A percentile compares a stretch with the other conserved stretches of the same genome.
Conservation (phyloP, 306 rosid genomes). For the Vigna reflexopilosa region DNA sequence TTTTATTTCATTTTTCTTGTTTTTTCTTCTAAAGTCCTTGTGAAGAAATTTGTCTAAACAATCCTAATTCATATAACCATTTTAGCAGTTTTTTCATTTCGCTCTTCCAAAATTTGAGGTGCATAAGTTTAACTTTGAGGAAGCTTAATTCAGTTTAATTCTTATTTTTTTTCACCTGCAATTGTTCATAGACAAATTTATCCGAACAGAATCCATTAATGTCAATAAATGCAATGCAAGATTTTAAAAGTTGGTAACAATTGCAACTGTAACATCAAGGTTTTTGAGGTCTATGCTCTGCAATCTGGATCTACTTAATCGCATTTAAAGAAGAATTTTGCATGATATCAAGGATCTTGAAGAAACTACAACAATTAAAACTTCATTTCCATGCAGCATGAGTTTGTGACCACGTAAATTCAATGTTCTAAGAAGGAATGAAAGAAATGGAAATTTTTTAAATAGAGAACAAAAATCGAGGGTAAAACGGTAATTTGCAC, state of each 20-base stretch:
- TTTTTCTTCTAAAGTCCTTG: too few relatives aligned
- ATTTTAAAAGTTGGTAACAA: neutral
- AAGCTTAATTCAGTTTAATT: too few relatives aligned
- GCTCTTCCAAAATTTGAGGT: neutral
- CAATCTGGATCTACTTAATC: neutral
- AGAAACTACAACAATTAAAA: neutral
- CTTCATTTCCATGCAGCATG: neutral
- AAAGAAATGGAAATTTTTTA: neutral
- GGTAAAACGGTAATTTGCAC: constrained; percentile 1
- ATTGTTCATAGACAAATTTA: neutral
- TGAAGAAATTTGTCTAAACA: too few relatives aligned
- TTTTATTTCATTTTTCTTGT: too few relatives aligned
- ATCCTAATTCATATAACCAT: neutral
- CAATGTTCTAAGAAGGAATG: neutral
- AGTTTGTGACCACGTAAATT: neutral
- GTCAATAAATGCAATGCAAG: neutral
- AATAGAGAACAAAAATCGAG: neutral
- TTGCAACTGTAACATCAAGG: neutral
- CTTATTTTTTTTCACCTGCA: too few relatives aligned
- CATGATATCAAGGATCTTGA: neutral
- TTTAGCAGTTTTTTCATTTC: neutral
- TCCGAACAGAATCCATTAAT: neutral
- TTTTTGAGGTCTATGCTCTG: neutral
- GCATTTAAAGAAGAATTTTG: neutral
- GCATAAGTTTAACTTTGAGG: neutral